Percentiles rank a stretch among this genome's conserved stretches.
Conservation (phyloP, 2,329 filamentous ascomycete genomes). For the Fusarium denticulatum region DNA sequence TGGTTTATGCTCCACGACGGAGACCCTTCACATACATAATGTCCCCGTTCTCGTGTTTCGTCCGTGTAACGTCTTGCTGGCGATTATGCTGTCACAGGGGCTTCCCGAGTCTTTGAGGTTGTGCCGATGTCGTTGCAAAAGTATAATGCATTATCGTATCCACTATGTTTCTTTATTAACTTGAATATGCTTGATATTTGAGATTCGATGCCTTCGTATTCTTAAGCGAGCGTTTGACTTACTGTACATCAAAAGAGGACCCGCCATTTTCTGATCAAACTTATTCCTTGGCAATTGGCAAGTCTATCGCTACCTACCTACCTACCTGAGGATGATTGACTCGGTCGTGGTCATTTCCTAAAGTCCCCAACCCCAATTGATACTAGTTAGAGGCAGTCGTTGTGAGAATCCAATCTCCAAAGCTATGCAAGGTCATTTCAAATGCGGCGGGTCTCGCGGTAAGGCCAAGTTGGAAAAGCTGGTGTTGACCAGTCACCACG, state of each 20-base stretch:
- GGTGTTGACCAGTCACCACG: slow-evolving; percentile 29
- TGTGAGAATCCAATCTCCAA: slow-evolving; percentile 36
- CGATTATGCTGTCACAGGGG: not conserved
- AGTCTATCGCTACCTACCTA: not conserved
- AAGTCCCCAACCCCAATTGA: slow-evolving; percentile 10
- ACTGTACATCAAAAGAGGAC: not conserved
- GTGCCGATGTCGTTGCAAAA: slow-evolving; percentile 2
- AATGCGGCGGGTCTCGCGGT: slow-evolving; percentile 35
- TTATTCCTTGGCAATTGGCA: slow-evolving; percentile 1
- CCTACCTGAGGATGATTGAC: not conserved
- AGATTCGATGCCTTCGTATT: slow-evolving; percentile 3
- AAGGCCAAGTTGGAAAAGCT: slow-evolving; percentile 16
- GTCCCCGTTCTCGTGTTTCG: slow-evolving; percentile 31
- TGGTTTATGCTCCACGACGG: slow-evolving; percentile 10
- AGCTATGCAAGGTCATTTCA: slow-evolving; percentile 37
- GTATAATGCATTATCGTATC: not conserved
- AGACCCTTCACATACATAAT: slow-evolving; percentile 7
- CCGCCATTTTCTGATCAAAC: not conserved
- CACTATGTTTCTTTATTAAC: slow-evolving; percentile 6
- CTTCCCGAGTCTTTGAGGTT: not conserved
- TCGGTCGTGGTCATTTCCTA: slow-evolving; percentile 34
- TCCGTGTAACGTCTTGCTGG: slow-evolving; percentile 26
- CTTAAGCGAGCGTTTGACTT: not conserved
- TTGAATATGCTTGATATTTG: not conserved
- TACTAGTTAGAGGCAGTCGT: slow-evolving; percentile 26